Evolutionary conservation across 352 stramenopile species (phyloP), one percentile per base, ranked within the genome.

Genomic region (Nothophytophthora sp.): DNA sequence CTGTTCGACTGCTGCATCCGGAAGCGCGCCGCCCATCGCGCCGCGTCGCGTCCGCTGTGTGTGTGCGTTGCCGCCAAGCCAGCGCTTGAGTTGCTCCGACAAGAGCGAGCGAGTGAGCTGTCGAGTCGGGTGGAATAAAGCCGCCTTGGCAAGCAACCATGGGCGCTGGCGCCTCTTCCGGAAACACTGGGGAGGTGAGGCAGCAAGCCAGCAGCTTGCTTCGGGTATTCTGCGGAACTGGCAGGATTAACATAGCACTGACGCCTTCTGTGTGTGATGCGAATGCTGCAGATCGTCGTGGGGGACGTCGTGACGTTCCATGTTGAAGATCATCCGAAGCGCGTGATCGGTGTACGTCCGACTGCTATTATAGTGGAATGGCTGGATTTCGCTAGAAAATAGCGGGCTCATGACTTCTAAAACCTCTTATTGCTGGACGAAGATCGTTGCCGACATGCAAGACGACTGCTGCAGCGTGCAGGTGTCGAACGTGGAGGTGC

Each of bases 291-390:
- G 76, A 76, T 87, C 33, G 73, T 87, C 1, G 63, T 82, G 18
- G 76, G 67, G 23, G 76, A 87, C 49, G 60, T 87, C 43, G 76
- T 87, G 34, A 84, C 76, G 6, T 71, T 82, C 32, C 63, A 73
- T 10, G 50, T 84, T 3, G 55, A 69, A 25, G 41, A 67, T 28
- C 61, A 84, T 47, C 64, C 77, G 22, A 81, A 73, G 28, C 70
- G 76, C 19, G 70, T 87, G 16, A 77, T 84, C 16, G 76, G 76
- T 24, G 76, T 87, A 36, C 23, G 74, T 60, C n/a, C n/a, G n/a
- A n/a, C n/a, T n/a, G n/a, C n/a, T n/a, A n/a, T n/a, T n/a, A n/a
- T n/a, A n/a, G n/a, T n/a, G n/a, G n/a, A n/a, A n/a, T n/a, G n/a
- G n/a, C n/a, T n/a, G n/a, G n/a, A n/a, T 8, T 6, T 35, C 23